phyloP scores from a whole-genome alignment of 2,329 filamentous ascomycete species.

The Byssothecium circinans region DNA sequence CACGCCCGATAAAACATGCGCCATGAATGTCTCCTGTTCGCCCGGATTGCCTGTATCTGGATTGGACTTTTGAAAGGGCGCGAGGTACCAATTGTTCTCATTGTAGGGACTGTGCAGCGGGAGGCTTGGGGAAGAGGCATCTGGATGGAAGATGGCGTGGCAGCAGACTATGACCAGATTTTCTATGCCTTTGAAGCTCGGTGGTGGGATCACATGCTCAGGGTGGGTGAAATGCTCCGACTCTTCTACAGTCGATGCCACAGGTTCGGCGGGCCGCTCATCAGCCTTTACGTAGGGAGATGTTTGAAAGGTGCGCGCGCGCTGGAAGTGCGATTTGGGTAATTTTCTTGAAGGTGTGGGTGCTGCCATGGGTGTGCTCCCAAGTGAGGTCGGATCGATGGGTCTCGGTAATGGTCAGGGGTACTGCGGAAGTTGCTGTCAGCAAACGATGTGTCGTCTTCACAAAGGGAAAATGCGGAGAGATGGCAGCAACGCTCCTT shows the following conservation, averaged over 20 bases:
- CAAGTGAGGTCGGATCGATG: neutral
- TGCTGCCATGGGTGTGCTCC: conserved; percentile 3
- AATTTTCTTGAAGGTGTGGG: conserved; percentile 31
- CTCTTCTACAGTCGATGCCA: neutral
- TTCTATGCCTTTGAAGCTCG: conserved; percentile 29
- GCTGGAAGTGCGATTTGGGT: conserved; percentile 34
- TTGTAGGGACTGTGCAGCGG: conserved; percentile 32
- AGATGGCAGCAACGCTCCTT: too few species aligned
- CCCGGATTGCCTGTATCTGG: conserved; percentile 51
- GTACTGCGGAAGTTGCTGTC: neutral
- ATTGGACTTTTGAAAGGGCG: conserved; percentile 66
- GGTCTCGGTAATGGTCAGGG: neutral
- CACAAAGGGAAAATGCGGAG: too few species aligned
- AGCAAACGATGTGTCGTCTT: neutral
- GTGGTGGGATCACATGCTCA: conserved; percentile 29
- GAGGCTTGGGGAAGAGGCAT: conserved; percentile 27
- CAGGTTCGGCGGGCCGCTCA: neutral
- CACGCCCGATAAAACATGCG: conserved; percentile 70
- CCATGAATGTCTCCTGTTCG: conserved; percentile 78
- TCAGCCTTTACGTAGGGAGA: conserved; percentile 6
- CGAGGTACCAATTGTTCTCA: conserved; percentile 64
- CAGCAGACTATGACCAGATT: conserved; percentile 80
- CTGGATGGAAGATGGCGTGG: conserved; percentile 70
- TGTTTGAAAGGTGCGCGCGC: conserved; percentile 13
- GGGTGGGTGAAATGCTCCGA: conserved; percentile 27